A percentile compares a stretch with the other conserved stretches of the same genome.
phyloP scores from a whole-genome alignment of 2,329 filamentous ascomycete species.

The Talaromyces sp. region DNA sequence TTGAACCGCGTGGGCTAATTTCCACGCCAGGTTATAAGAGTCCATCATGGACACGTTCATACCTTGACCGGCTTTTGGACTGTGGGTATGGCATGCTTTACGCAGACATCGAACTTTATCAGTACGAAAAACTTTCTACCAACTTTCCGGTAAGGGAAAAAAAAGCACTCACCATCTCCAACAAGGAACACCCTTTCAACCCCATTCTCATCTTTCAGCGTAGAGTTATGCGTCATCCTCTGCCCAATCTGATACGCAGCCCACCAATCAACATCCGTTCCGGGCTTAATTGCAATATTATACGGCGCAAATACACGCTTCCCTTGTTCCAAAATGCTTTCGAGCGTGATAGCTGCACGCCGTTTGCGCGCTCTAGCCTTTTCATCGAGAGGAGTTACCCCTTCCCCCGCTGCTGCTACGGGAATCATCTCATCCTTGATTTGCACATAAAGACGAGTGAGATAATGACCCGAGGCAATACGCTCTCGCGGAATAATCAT shows the following conservation, averaged over 20 bases:
- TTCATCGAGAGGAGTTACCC: constrained; percentile 56
- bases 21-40: constrained; percentile 53
- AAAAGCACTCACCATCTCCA: constrained; percentile 55
- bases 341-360: constrained; percentile 48
- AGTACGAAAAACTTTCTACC: neutral
- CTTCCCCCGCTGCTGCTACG: constrained; percentile 33
- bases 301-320: constrained; percentile 64
- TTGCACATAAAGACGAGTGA: constrained; percentile 61
- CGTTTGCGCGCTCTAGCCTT: constrained; percentile 49
- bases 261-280: constrained; percentile 65
- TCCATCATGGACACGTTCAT: constrained; percentile 48
- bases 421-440: constrained; percentile 30
- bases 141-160: too few relatives aligned
- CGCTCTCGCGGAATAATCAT: constrained; percentile 73
- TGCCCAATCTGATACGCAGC: constrained; percentile 73
- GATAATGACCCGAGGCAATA: constrained; percentile 57
- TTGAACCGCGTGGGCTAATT: constrained; percentile 41
- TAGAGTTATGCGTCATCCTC: constrained; percentile 47
- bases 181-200: constrained; percentile 68
- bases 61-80: constrained; percentile 51
- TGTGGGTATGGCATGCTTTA: constrained; percentile 69
- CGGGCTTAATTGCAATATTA: constrained; percentile 53
- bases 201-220: constrained; percentile 60
- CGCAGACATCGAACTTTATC: neutral
- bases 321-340: constrained; percentile 60